phyloP scores from a whole-genome alignment of 2,329 filamentous ascomycete genomes.

The Alternaria ethzedia region DNA sequence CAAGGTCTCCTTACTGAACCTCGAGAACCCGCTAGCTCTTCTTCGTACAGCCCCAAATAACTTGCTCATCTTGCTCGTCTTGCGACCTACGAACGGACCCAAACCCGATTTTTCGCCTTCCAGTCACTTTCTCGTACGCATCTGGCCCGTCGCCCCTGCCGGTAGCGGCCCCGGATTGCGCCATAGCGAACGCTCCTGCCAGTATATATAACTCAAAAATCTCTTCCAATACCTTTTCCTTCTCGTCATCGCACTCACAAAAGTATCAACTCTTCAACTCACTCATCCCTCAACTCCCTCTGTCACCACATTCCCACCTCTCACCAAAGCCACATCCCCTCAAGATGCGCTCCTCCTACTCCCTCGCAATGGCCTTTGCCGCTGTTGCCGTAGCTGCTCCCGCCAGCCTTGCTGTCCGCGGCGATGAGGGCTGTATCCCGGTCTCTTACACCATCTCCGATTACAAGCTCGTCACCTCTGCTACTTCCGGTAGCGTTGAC shows the following conservation, averaged over 20 bases:
- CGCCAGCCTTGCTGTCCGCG: slow-evolving; percentile 11
- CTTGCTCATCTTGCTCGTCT: background rate
- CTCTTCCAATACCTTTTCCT: background rate
- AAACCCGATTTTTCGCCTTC: background rate
- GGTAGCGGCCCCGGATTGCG: background rate
- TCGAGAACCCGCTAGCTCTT: background rate
- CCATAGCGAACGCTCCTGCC: background rate
- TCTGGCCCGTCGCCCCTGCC: background rate
- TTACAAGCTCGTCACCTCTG: slow-evolving; percentile 25
- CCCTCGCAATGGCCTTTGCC: slow-evolving; percentile 23
- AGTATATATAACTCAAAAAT: background rate
- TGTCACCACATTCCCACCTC: background rate
- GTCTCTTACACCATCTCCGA: slow-evolving; percentile 33
- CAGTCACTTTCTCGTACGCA: background rate
- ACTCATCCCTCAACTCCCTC: background rate
- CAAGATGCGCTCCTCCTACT: slow-evolving; percentile 15
- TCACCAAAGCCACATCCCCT: background rate
- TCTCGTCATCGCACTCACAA: background rate
- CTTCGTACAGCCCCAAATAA: slow-evolving; percentile 4
- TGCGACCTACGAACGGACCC: background rate
- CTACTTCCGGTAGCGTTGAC: slow-evolving; percentile 20
- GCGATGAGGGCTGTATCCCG: slow-evolving; percentile 27
- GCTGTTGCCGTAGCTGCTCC: slow-evolving; percentile 26
- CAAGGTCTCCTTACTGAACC: slow-evolving; percentile 1
- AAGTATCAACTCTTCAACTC: background rate